phyloP scores from a whole-genome alignment of 2,329 filamentous ascomycete genomes.

The Biscogniauxia sp. region DNA sequence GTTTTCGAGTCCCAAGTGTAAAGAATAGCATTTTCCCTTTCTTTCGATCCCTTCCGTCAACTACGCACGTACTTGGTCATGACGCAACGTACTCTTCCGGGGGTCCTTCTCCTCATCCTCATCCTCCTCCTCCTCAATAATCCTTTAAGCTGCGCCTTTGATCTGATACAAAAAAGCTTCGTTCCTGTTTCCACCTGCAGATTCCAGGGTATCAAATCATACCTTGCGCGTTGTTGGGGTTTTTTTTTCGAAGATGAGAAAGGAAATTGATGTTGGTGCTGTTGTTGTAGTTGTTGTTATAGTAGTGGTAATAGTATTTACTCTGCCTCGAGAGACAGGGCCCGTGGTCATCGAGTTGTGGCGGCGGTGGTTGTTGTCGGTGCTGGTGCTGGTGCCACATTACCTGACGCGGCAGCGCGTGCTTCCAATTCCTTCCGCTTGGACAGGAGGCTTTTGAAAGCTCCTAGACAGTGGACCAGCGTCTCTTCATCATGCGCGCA shows the following conservation, averaged over 20 bases:
- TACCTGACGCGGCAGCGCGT: conserved; percentile 39
- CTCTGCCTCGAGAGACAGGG: background rate
- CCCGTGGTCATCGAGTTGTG: background rate
- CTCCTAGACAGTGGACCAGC: conserved; percentile 80
- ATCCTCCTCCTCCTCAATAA: background rate
- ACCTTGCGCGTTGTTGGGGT: background rate
- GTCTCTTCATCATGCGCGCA: conserved; percentile 78
- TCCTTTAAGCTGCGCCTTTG: conserved; percentile 10
- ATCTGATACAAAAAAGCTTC: conserved; percentile 8
- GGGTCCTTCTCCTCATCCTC: too few relatives aligned
- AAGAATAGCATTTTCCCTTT: too few relatives aligned
- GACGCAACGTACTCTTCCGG: background rate
- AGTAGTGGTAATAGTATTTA: conserved; percentile 4
- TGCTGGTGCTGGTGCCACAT: conserved; percentile 4
- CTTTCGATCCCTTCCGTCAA: too few relatives aligned
- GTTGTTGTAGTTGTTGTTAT: conserved; percentile 6
- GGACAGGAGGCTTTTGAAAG: conserved; percentile 81
- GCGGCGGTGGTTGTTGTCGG: background rate
- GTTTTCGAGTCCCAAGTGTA: background rate
- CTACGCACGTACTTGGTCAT: too few relatives aligned
- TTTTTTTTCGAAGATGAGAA: conserved; percentile 5
- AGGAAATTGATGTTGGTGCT: conserved; percentile 7
- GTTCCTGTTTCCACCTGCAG: conserved; percentile 11
- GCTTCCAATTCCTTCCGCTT: conserved; percentile 64
- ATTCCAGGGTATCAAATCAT: conserved; percentile 10